Percentiles rank a stretch among this genome's conserved stretches.
phyloP scores from a whole-genome alignment of 176 grass and related monocot species.

The Cenchrus purpureus region DNA sequence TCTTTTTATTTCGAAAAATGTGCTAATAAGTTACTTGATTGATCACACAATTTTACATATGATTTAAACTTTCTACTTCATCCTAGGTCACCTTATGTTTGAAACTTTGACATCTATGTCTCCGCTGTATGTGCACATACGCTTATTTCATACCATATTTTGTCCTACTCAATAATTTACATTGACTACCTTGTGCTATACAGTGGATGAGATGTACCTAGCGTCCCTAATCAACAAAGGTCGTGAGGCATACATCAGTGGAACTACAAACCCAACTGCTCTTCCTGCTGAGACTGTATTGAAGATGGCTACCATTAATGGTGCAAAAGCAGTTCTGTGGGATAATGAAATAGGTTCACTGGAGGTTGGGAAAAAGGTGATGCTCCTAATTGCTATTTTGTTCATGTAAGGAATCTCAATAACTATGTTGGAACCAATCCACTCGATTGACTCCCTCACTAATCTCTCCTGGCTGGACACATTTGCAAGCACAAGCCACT shows the following conservation, averaged over 20 bases:
- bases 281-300: constrained; percentile 74
- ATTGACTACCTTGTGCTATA: constrained; percentile 5
- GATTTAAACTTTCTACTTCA: not conserved
- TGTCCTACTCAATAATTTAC: constrained; percentile 10
- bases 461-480: too few species aligned
- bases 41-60: not conserved
- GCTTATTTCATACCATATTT: not conserved
- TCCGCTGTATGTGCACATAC: not conserved
- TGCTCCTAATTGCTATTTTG: constrained; percentile 26
- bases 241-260: constrained; percentile 71
- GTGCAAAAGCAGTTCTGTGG: constrained; percentile 91
- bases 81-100: not conserved
- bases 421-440: not conserved
- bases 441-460: too few species aligned
- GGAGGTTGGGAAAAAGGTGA: constrained; percentile 88
- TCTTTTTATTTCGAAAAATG: not conserved
- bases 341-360: constrained; percentile 91
- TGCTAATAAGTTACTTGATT: not conserved
- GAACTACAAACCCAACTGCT: constrained; percentile 77
- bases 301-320: constrained; percentile 84
- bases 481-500: too few species aligned
- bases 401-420: constrained; percentile 12
- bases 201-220: constrained; percentile 98
- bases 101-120: not conserved
- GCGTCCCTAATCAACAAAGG: constrained; percentile 97